Evolutionary conservation across 306 rosid species (phyloP).

Genomic region (Benincasa hispida): DNA sequence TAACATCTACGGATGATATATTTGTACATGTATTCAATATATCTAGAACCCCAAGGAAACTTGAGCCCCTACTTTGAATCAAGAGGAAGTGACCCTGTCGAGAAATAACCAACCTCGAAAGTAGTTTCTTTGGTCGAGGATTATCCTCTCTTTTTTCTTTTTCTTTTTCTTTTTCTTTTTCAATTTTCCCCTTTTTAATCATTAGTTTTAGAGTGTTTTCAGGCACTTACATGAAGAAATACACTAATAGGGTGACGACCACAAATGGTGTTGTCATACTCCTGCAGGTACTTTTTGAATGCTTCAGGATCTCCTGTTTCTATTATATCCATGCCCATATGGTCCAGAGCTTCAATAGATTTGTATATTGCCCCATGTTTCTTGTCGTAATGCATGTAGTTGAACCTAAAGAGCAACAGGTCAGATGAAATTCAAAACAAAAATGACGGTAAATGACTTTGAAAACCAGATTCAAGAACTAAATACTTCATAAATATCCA

Average conservation of each 20-base stretch:
- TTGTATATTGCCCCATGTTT: conserved; percentile 80
- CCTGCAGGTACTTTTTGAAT: conserved; percentile 58
- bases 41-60: not conserved
- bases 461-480: not conserved
- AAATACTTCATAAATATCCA: not conserved
- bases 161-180: not conserved
- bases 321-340: conserved; percentile 92
- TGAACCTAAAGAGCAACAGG: conserved; percentile 47
- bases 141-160: not conserved
- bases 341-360: conserved; percentile 89
- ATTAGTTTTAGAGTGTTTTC: not conserved
- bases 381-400: conserved; percentile 65
- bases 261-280: conserved; percentile 87
- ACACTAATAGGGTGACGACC: conserved; percentile 96
- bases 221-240: conserved; percentile 83
- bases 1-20: not conserved
- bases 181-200: too few species aligned
- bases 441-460: not conserved
- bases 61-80: not conserved
- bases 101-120: not conserved
- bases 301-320: conserved; percentile 91
- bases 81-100: not conserved
- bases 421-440: not conserved
- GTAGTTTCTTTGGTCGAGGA: not conserved
- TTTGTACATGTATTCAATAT: not conserved